phyloP scores from a whole-genome alignment of 345 rosid genomes.

The Salix arbutifolia region DNA sequence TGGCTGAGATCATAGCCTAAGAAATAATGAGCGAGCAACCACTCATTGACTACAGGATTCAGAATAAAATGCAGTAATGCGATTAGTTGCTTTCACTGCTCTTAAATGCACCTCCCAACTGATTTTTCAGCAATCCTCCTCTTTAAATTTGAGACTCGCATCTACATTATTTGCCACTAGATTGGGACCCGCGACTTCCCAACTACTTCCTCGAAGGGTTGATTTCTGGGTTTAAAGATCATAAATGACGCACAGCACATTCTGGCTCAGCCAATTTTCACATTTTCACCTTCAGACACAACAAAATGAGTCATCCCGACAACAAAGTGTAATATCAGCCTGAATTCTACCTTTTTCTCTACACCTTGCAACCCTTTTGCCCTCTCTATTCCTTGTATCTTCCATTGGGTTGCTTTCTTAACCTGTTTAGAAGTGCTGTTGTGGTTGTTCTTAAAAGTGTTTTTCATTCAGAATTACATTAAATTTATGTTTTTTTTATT shows the following conservation, averaged over 20 bases:
- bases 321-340: neutral
- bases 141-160: neutral
- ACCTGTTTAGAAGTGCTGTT: accelerated
- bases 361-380: neutral
- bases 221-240: neutral
- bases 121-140: neutral
- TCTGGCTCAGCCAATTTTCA: neutral
- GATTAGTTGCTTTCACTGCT: neutral
- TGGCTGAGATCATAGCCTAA: neutral
- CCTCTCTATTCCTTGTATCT: neutral
- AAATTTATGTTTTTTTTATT: too few species aligned
- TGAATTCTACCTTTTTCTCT: neutral
- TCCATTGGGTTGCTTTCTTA: neutral
- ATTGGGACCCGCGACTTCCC: neutral
- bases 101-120: neutral
- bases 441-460: too few species aligned
- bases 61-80: too few species aligned
- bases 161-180: neutral
- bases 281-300: neutral
- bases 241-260: neutral
- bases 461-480: too few species aligned
- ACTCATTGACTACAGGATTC: neutral
- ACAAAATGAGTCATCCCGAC: neutral
- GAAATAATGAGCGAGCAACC: neutral
- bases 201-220: neutral